phyloP scores from a whole-genome alignment of 768 basidiomycete genomes.

The Dacryopinax primogenitus region DNA sequence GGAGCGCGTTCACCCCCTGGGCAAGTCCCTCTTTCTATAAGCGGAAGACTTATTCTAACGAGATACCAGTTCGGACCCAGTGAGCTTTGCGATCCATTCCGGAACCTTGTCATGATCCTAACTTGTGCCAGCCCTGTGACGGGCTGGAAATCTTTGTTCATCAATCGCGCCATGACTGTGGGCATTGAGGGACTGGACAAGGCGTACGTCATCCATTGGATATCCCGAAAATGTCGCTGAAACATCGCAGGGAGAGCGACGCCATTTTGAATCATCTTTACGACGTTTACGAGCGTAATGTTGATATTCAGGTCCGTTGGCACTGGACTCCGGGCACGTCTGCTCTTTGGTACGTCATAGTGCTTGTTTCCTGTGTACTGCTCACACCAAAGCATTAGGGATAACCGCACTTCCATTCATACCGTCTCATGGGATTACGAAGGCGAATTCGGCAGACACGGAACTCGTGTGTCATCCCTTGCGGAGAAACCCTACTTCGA shows the following conservation, averaged over 20 bases:
- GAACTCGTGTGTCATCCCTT: conserved; percentile 23
- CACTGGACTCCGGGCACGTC: conserved; percentile 25
- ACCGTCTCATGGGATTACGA: conserved; percentile 20
- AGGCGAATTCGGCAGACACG: conserved; percentile 15
- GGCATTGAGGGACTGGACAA: conserved; percentile 21
- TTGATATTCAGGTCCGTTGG: conserved; percentile 24
- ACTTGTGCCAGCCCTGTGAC: conserved; percentile 20
- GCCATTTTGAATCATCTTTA: conserved; percentile 17
- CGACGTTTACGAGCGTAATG: conserved; percentile 17
- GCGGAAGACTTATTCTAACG: not conserved
- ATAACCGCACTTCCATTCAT: conserved; percentile 16
- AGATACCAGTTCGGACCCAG: not conserved
- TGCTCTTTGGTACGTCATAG: conserved; percentile 17
- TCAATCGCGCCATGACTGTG: conserved; percentile 20
- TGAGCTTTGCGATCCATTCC: conserved; percentile 12
- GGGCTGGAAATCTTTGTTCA: conserved; percentile 23
- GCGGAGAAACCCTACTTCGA: conserved; percentile 23
- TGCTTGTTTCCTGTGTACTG: not conserved
- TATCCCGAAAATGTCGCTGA: not conserved
- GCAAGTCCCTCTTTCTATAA: not conserved
- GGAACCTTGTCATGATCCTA: conserved; percentile 15
- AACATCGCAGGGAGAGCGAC: conserved; percentile 12
- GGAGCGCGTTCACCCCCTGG: conserved; percentile 7
- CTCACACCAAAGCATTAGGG: not conserved
- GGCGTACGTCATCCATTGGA: not conserved